phyloP scores from a whole-genome alignment of 768 basidiomycete species.

The Lentinula boryana region DNA sequence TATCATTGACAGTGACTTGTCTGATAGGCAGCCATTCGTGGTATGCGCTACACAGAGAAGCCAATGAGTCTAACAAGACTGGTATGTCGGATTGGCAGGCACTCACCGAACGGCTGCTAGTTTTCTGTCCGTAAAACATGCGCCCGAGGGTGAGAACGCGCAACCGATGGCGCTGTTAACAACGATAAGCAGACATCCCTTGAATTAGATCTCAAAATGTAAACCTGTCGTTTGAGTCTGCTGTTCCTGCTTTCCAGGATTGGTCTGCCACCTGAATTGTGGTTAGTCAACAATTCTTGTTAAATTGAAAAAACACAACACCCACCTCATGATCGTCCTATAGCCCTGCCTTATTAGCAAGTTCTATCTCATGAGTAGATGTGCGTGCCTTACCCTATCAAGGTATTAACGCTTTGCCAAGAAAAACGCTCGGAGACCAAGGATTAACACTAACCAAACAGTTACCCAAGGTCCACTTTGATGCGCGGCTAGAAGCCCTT shows the following conservation, averaged over 20 bases:
- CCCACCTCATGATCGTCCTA: conserved; percentile 48
- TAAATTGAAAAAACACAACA: background rate
- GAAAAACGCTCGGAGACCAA: background rate
- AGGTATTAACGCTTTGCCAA: background rate
- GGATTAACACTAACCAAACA: conserved; percentile 33
- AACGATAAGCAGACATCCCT: conserved; percentile 40
- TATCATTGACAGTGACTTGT: conserved; percentile 47
- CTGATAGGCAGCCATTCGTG: conserved; percentile 63
- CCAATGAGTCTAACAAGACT: background rate
- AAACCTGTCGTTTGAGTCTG: conserved; percentile 35
- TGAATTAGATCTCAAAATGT: background rate
- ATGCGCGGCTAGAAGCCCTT: conserved; percentile 41
- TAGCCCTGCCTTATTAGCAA: background rate
- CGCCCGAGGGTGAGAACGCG: conserved; percentile 44
- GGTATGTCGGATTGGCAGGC: background rate
- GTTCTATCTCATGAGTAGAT: background rate
- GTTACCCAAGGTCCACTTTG: conserved; percentile 49
- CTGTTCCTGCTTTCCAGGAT: conserved; percentile 50
- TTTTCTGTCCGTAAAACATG: conserved; percentile 56
- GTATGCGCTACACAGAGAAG: conserved; percentile 28
- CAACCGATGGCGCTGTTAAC: conserved; percentile 49
- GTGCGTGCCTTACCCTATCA: background rate
- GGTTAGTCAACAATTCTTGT: background rate
- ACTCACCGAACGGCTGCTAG: conserved; percentile 41
- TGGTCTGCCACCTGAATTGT: conserved; percentile 43